Evolutionary conservation across 495 filamentous ascomycete species (phyloP).

Genomic region (Neurospora terricola): DNA sequence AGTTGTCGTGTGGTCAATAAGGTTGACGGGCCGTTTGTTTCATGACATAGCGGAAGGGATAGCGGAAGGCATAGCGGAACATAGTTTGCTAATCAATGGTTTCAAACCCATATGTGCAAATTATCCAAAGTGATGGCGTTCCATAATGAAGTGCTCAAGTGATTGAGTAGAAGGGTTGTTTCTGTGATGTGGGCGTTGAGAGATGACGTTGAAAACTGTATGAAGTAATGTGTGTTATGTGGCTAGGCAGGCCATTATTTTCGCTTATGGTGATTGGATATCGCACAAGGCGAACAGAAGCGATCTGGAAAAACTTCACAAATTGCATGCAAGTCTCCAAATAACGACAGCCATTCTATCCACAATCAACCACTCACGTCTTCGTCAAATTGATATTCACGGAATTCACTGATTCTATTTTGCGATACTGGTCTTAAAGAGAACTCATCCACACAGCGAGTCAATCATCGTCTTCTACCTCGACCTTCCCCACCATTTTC

Average conservation of each 20-base stretch:
- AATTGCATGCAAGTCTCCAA: background rate
- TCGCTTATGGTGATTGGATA: background rate
- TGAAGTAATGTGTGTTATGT: background rate
- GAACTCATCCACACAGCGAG: background rate
- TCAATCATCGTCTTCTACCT: background rate
- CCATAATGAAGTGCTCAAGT: background rate
- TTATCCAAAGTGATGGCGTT: background rate
- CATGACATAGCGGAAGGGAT: background rate
- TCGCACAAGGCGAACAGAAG: background rate
- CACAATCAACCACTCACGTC: background rate
- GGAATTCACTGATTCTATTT: too few relatives aligned
- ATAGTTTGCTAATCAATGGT: background rate
- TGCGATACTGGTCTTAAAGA: too few relatives aligned
- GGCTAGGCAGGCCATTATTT: fast-evolving
- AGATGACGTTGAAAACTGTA: background rate
- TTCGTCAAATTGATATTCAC: background rate
- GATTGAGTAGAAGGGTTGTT: background rate
- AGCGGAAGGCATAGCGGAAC: background rate
- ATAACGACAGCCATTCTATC: background rate
- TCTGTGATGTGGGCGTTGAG: background rate
- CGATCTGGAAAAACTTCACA: background rate
- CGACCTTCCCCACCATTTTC: background rate
- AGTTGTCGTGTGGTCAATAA: background rate
- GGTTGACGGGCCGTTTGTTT: background rate
- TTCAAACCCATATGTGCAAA: background rate